Evolutionary conservation across 371 early-diverging fungal species (phyloP).

Genomic region (Mucor circinelloides): DNA sequence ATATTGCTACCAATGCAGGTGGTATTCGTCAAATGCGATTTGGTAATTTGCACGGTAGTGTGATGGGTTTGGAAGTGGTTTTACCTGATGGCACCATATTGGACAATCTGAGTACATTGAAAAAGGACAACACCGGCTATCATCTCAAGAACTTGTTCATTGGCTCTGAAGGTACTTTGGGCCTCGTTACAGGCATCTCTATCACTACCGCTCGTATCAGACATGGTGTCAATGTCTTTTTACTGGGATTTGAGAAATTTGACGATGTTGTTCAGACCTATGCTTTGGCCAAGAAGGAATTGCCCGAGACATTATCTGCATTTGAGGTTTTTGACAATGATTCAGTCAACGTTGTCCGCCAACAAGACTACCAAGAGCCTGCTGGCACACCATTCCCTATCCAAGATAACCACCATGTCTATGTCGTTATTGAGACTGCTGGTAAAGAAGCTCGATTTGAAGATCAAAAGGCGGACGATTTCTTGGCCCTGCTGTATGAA

Average conservation of each 20-base stretch:
- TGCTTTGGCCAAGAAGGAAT: constrained; percentile 61
- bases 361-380: constrained; percentile 51
- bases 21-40: constrained; percentile 90
- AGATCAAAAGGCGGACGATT: constrained; percentile 63
- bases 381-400: constrained; percentile 56
- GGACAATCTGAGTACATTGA: constrained; percentile 79
- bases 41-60: constrained; percentile 90
- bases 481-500: constrained; percentile 63
- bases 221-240: constrained; percentile 62
- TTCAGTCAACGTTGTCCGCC: constrained; percentile 59
- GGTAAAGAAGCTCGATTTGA: constrained; percentile 87
- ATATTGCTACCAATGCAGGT: constrained; percentile 95
- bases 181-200: constrained; percentile 89
- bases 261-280: constrained; percentile 73
- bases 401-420: constrained; percentile 64
- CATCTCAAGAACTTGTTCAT: constrained; percentile 95
- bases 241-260: constrained; percentile 70
- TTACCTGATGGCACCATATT: constrained; percentile 91
- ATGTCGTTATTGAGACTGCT: constrained; percentile 87
- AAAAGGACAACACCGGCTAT: constrained; percentile 88
- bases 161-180: constrained; percentile 93
- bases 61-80: constrained; percentile 85
- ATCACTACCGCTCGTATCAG: constrained; percentile 62
- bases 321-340: constrained; percentile 91
- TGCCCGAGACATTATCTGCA: constrained; percentile 88